Percentiles rank a stretch among this genome's conserved stretches.
Evolutionary conservation across 768 basidiomycete genomes (phyloP).

Genomic region (Termitomyces sp.): DNA sequence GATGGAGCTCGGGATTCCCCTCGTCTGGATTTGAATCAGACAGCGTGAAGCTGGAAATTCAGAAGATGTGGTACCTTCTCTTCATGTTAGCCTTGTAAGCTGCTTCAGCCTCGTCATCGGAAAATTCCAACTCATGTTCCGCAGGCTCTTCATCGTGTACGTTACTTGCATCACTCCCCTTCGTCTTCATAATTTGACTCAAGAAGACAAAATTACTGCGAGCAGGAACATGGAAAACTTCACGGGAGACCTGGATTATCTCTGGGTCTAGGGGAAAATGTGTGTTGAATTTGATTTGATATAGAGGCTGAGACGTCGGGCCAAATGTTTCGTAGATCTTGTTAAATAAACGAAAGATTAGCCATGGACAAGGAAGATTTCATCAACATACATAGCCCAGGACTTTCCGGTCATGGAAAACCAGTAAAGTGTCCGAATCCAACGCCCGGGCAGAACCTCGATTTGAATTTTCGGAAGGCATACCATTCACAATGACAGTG

Average conservation of each 20-base stretch:
- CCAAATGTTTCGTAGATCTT: constrained; percentile 93
- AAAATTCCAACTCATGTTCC: constrained; percentile 89
- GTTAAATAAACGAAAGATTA: constrained; percentile 8
- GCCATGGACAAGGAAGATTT: constrained; percentile 32
- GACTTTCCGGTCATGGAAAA: constrained; percentile 86
- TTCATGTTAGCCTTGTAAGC: constrained; percentile 59
- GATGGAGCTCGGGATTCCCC: constrained; percentile 43
- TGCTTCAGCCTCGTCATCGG: constrained; percentile 89
- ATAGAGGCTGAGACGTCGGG: constrained; percentile 84
- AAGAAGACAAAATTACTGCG: constrained; percentile 84
- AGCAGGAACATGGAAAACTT: constrained; percentile 78
- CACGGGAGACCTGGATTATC: constrained; percentile 46
- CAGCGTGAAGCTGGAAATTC: not conserved
- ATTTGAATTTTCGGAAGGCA: constrained; percentile 33
- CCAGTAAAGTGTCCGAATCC: constrained; percentile 86
- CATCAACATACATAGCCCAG: constrained; percentile 69
- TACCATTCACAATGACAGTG: constrained; percentile 68
- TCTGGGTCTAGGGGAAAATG: constrained; percentile 54
- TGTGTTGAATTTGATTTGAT: constrained; percentile 78
- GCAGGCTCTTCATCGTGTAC: constrained; percentile 91
- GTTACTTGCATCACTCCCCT: constrained; percentile 93
- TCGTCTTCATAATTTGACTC: constrained; percentile 57
- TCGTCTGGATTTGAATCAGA: constrained; percentile 34
- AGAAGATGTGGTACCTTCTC: constrained; percentile 39
- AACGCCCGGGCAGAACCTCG: constrained; percentile 58